Evolutionary conservation across 2,329 filamentous ascomycete genomes (phyloP), one percentile per base, ranked within the genome.

Genomic region (Neonectria sp.): DNA sequence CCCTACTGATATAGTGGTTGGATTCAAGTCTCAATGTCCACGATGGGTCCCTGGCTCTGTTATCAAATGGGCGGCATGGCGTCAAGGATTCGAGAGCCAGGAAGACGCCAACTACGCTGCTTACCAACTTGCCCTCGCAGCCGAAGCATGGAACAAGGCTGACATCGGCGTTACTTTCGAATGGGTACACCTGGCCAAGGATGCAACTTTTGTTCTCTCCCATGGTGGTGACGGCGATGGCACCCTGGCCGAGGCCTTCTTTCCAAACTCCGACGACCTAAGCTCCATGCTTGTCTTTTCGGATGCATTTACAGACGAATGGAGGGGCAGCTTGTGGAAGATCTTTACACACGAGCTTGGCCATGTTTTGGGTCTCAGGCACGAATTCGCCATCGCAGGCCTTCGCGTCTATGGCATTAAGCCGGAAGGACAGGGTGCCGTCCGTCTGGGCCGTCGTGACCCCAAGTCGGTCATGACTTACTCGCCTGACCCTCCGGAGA

Each of bases 41-140:
- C 45, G 57, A 49, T 60, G 57, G 57, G 33, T 52, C 21, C 57
- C 57, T 17, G 57, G 57, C 29, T 60, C 57, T 3, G 57, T 60
- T n/a, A 49, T 60, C 31, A 60, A 60, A 37, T 60, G 43, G 43
- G 57, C 57, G 17, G 57, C 46, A 25, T 60, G 45, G 45, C 33
- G 45, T 27, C 15, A 29, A 25, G 43, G 57, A 2, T 60, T 60
- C 24, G 45, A 52, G n/a, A 60, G 45, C 45, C 57, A 51, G 13
- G 27, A 60, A 17, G 57, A 60, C 25, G 57, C 57, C 45, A 52
- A 37, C 57, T 40, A 37, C 15, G 58, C 58, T 24, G 58, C 48
- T 8, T n/a, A 40, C n/a, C 46, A 52, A 8, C 48, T 61, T 24
- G 48, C 29, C 25, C 43, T 53, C 4, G 59, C 59, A 13, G 51